These are phyloP conservation scores for Hanseniaspora thailandica DNA, from an alignment of 805 yeast species.

Conservation along the genomic window DNA sequence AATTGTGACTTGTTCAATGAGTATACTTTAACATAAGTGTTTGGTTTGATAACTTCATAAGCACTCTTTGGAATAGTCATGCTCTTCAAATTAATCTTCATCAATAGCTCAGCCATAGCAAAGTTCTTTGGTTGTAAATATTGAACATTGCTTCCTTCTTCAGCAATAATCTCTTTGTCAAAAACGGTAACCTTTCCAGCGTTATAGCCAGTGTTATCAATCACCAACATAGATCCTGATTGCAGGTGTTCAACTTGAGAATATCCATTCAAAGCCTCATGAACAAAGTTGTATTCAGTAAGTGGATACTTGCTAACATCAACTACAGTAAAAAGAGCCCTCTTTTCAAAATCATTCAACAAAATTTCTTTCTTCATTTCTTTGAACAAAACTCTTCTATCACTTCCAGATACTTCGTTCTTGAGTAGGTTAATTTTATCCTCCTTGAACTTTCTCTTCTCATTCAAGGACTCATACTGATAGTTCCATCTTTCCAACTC, in stretches of 20 bases:
- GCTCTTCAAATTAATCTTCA: not conserved
- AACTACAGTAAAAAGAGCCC: conserved; percentile 38
- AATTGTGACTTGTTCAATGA: not conserved
- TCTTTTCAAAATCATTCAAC: conserved; percentile 32
- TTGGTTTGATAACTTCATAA: not conserved
- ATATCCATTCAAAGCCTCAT: conserved; percentile 6
- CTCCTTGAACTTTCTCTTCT: conserved; percentile 34
- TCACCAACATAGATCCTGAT: conserved; percentile 18
- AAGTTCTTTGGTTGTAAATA: not conserved
- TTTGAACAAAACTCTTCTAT: conserved; percentile 30
- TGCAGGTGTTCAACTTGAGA: conserved; percentile 14
- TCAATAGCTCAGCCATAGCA: not conserved
- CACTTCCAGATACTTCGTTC: conserved; percentile 33
- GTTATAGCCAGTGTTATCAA: conserved; percentile 5
- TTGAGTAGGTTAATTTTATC: conserved; percentile 36
- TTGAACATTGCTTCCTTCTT: not conserved
- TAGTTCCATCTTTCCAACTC: conserved; percentile 34
- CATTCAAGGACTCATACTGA: conserved; percentile 30
- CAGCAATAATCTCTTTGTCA: not conserved
- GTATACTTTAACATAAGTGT: not conserved
- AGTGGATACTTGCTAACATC: conserved; percentile 34
- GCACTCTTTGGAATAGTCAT: not conserved
- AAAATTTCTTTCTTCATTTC: conserved; percentile 41
- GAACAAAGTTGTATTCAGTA: conserved; percentile 3
- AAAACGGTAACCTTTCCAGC: not conserved